Base-by-base conservation (phyloP, 2,329 filamentous ascomycete genomes). In the Dendryphion nanum region DNA sequence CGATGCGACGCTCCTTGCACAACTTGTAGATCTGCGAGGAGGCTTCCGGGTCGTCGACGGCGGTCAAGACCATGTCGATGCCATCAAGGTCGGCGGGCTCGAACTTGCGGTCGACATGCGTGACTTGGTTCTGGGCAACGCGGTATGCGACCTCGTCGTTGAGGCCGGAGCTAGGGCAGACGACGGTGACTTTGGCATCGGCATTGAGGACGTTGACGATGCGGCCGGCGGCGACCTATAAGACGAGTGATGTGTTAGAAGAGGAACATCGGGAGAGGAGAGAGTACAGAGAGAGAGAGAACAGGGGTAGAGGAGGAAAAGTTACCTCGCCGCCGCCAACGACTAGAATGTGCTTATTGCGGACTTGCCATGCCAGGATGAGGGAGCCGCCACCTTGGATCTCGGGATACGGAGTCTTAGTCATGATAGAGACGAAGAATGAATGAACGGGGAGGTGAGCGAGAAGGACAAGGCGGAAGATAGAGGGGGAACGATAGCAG, bases 161-260 rank as follows among this genome's bases (percentile, higher is more conserved):
- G 38, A 97, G 79, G 36, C 91, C 89, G 4, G 82, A 74, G 35
- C 78, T 69, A 1, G 93, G 93, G 45, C 83, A 88, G 18, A 97
- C 81, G 45, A 97, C 83, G 15, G 85, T 91, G 39, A 98, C 87
- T 63, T 81, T 79, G 59, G 91, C 93, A 58, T 97, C 91, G 67
- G 93, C 93, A 63, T 96, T 94, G 69, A 96, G 88, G 44, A 91
- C 84, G 69, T 95, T 88, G 44, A 96, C 77, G 55, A 98, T 95
- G 44, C 93, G 88, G 39, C 91, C 90, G 38, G 93, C 90, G 42
- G 93, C 93, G 49, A 98, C 93, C 93, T 97, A 64, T 42, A 44
- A 44, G 64, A 54, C 42, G 61, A 66, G 61, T 67, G 55, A 67
- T 64, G 46, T 31, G 55, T 61, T 60, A 57, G 55, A 37, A 48